phyloP scores from a whole-genome alignment of 2,329 filamentous ascomycete species.

The Incumbomyces delicatus region DNA sequence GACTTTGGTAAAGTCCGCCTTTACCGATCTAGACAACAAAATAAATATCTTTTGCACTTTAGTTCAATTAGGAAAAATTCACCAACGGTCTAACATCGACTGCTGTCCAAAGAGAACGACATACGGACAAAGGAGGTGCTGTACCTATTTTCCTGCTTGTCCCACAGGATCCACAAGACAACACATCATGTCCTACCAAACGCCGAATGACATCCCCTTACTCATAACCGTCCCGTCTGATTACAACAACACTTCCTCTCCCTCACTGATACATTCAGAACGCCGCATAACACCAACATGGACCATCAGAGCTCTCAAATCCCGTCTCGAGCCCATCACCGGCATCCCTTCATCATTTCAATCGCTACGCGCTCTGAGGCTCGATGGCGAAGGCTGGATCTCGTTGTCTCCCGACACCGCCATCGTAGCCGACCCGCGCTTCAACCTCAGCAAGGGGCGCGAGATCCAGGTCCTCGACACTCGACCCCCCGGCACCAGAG shows the following conservation, averaged over 20 bases:
- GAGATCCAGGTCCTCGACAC: constrained; percentile 52
- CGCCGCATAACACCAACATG: constrained; percentile 86
- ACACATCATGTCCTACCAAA: constrained; percentile 21
- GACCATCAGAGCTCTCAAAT: constrained; percentile 74
- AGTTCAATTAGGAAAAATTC: no score
- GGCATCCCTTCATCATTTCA: constrained; percentile 78
- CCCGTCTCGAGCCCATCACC: constrained; percentile 84
- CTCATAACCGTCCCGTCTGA: constrained; percentile 21
- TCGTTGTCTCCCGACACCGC: constrained; percentile 7
- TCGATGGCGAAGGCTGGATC: constrained; percentile 13
- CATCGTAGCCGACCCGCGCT: constrained; percentile 11
- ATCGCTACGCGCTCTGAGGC: constrained; percentile 57
- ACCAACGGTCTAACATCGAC: no score
- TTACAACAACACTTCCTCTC: constrained; percentile 16
- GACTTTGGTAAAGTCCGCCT: no score
- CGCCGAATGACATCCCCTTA: constrained; percentile 17
- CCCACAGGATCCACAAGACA: not conserved
- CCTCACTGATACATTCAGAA: constrained; percentile 55
- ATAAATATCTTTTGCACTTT: no score
- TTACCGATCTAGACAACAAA: no score
- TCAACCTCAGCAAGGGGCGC: constrained; percentile 30
- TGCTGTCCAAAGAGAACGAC: no score
- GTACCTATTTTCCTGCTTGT: no score
- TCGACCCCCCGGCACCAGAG: constrained; percentile 63
- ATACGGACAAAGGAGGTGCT: no score